phyloP scores from a whole-genome alignment of 768 basidiomycete species.

The Russula abietina region DNA sequence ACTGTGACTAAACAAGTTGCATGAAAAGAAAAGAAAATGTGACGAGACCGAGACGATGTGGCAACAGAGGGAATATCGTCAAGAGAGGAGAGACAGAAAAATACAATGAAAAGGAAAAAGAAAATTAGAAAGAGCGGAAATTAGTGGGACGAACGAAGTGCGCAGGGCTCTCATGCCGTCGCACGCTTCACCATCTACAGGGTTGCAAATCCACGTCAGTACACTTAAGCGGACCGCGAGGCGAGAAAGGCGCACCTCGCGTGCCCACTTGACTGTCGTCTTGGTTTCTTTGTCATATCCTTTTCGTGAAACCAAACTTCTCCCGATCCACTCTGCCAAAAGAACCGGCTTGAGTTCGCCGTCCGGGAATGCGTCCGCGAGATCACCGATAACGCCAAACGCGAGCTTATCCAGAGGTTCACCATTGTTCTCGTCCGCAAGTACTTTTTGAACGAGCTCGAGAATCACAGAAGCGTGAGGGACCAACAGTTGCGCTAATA shows the following conservation, averaged over 20 bases:
- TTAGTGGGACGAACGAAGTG: not conserved
- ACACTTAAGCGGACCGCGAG: not conserved
- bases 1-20: constrained; percentile 24
- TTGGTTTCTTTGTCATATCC: constrained; percentile 74
- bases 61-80: constrained; percentile 26
- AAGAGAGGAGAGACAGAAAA: not conserved
- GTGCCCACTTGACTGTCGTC: constrained; percentile 89
- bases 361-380: constrained; percentile 80
- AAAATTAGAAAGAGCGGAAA: not conserved
- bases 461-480: constrained; percentile 70
- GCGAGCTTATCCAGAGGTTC: constrained; percentile 69
- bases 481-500: constrained; percentile 48
- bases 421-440: constrained; percentile 76
- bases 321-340: constrained; percentile 72
- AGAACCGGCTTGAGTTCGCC: constrained; percentile 78
- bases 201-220: not conserved
- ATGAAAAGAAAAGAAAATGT: constrained; percentile 9
- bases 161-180: constrained; percentile 33
- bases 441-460: constrained; percentile 71
- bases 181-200: constrained; percentile 72
- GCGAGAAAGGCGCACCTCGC: constrained; percentile 56
- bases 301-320: constrained; percentile 64
- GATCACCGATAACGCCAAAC: constrained; percentile 86
- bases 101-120: not conserved
- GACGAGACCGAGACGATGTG: not conserved